Base-by-base conservation (phyloP, 2,329 filamentous ascomycete species). In the Diaporthe ampelina region DNA sequence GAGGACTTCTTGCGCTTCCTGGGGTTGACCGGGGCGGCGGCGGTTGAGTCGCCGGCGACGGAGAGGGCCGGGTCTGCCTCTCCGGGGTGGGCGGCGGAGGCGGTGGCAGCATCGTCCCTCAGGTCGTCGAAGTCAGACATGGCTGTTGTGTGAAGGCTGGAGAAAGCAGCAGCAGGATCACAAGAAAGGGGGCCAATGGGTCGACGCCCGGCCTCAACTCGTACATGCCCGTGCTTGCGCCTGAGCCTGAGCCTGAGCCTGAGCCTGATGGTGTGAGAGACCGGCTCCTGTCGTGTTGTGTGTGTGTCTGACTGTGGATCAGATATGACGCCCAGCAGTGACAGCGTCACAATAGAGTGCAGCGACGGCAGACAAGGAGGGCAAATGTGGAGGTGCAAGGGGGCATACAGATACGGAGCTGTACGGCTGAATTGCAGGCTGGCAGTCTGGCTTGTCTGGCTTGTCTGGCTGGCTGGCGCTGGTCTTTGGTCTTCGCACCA, bases 1-100 rank as follows among this genome's bases (percentile, higher is more conserved):
- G 75, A 76, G 43, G 73, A 75, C 67, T 76, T 76, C 73, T 76
- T 76, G 65, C 75, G 61, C 73, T 76, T 76, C 58, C 75, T 54
- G 29, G 75, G 75, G 54, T 76, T 76, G 45, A 61, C 65, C 17
- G 73, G 70, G 70, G 70, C 70, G 59, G 73, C 61, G 45, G 73
- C 57, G 24, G 74, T 48, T 50, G 75, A 71, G 54, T 75, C 58
- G 43, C 61, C 73, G 50, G 70, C 75, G 48, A 72, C 56, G 19
- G 74, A 76, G 72, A 63, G 72, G 57, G 74, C 72, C 19, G 61
- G 32, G 32, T 74, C 72, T 72, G 59, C 26, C 2, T 74, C 71
- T 43, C 50, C 63, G 68, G 58, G 37, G 35, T 58, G 40, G 40
- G 37, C 71, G 37, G 43, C 71, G 37, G 40, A 26, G 72, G 35